Evolutionary conservation across 1,284 basidiomycete genomes (phyloP), one percentile per base, ranked within the genome.

Genomic region (Cystobasidium slooffiae): DNA sequence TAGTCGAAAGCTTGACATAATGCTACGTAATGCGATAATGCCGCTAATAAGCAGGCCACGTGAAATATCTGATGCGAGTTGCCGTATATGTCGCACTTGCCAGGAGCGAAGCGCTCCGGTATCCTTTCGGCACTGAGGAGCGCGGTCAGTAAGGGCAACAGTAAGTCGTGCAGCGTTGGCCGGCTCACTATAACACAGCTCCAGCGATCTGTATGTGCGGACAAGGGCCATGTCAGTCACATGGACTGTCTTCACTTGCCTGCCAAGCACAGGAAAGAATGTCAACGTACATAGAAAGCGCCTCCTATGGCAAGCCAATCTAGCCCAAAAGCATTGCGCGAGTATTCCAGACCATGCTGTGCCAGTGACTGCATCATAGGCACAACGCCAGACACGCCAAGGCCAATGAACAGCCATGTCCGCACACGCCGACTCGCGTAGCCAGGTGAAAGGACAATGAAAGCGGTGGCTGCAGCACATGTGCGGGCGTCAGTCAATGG

Each of bases 11-110:
- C 73, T 49, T 69, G 43, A 51, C 65, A 68, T 20, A 75, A 20
- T 16, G 66, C 73, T 1, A 64, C 49, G 41, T 75, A 75, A 47
- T 75, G 73, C 14, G 73, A 52, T 3, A 63, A 39, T 9, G 66
- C 73, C 9, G 73, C 73, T 6, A 68, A 20, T 9, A 75, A 49
- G 59, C 61, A 69, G 18, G 49, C 58, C 2, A 78, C 62, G 66
- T 80, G 79, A 62, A 80, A 79, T 49, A 80, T 77, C 53, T 79
- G 78, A 64, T 80, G 79, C 0, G 75, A 77, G 3, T 72, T 66
- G 22, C 69, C 72, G 47, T 78, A 31, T 8, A 77, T 56, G 76
- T 79, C 77, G 72, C 78, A 79, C 1, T 56, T 67, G 1, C 78
- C 77, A 10, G 78, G 78, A 0, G 65, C 31, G 65, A 78, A 75